Evolutionary conservation across 371 early-diverging fungal species (phyloP), one percentile per base, ranked within the genome.

Genomic region (Mortierella sp.): DNA sequence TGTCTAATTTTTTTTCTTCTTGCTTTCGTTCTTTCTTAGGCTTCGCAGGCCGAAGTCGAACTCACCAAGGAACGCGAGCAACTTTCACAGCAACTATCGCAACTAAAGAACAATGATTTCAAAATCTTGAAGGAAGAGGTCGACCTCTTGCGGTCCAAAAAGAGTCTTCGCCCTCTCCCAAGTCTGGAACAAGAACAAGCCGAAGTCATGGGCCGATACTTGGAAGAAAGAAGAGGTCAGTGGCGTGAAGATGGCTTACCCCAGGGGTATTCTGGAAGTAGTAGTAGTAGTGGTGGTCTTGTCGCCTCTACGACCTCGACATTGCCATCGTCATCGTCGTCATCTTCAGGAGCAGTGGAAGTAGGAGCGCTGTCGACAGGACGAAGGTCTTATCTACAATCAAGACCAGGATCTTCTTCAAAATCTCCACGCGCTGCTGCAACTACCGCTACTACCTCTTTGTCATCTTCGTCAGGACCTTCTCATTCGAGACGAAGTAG

Each of bases 151-250:
- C 60, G 76, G 12, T 17, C 42, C 4, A 59, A 60, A 32, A 60
- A 64, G 56, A 70, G 76, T 1, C 47, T 75, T 8, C 51, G 54
- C n/a, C 57, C 76, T 1, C 27, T 75, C 11, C 76, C 69, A 2
- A 60, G 51, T 12, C 58, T 75, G 2, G 76, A 75, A 26, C 76
- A 75, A 27, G 76, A 75, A 43, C 70, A 69, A 6, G 76, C 64
- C 3, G 70, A 68, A 24, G 12, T 51, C 24, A 69, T 69, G 64
- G 70, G 76, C n/a, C 60, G 65, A 21, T 75, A 75, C 28, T 47
- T 75, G 37, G 76, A 75, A 24, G 47, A 75, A 50, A 54, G 76
- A 11, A 60, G 76, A 27, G 76, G 70, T 2, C 76, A 64, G 17
- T 75, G 76, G 76, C 64, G 76, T 3, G 57, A 61, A 21, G 76